Evolutionary conservation across 192 early-diverging fungal genomes (phyloP), one percentile per base, ranked within the genome.

Genomic region (Radiomyces spectabilis): DNA sequence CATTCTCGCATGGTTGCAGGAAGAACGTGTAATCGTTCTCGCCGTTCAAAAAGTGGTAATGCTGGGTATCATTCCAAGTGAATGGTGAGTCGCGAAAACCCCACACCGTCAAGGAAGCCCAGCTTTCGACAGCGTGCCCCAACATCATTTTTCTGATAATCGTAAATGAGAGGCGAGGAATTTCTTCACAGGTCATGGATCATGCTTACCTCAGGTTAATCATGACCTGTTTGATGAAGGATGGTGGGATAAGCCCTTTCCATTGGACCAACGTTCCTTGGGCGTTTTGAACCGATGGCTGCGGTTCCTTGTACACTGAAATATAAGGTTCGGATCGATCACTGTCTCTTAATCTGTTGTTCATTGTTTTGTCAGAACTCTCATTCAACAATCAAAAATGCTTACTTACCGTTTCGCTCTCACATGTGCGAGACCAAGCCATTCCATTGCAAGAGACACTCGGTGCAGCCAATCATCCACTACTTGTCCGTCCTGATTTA

Each of bases 1-100:
- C 3, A 19, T 44, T 25, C 27, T 44, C 18, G 9, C 27, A 19
- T 21, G 42, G 4, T 39, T 39, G 27, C 21, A 63, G 45, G 18
- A 63, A 40, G n/a, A 63, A 33, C 16, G 61, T 63, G 25, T 55
- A 63, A 43, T 63, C 61, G 30, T 63, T 63, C 44, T 63, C 61
- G 24, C 61, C 61, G 26, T 40, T 54, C 2, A 55, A 30, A 27
- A 55, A 55, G 7, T 31, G 35, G 21, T 55, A 48, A 6, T 63
- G 61, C 34, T 55, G 45, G 8, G 33, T 38, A 8, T 49, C 34
- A 31, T 53, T n/a, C 61, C 61, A 63, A 7, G 52, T 47, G 8
- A 55, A 41, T 1, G 61, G 61, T 19, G 61, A 63, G 21, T 63
- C 53, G 13, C 32, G 44, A 13, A 43, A 63, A 3, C 61, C 61